These are phyloP conservation scores for Pseudogymnoascus sp. DNA, from an alignment of 2,329 filamentous ascomycete genomes.

Conservation along the genomic window DNA sequence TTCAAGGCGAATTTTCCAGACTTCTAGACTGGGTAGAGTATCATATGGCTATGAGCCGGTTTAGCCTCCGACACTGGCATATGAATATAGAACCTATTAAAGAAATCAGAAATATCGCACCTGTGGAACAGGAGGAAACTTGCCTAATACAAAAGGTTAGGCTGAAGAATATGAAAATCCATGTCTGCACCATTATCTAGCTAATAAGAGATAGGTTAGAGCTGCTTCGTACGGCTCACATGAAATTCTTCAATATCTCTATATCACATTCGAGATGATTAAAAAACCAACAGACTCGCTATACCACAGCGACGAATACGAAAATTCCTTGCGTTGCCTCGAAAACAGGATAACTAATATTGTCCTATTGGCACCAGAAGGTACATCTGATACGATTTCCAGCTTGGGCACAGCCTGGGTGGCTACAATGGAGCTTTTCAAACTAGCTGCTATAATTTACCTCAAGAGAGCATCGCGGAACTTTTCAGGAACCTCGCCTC, in stretches of 20 bases:
- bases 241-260: slow-evolving; percentile 20
- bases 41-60: slow-evolving; percentile 20
- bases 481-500: slow-evolving; percentile 17
- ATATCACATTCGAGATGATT: slow-evolving; percentile 18
- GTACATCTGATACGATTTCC: slow-evolving; percentile 15
- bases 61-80: slow-evolving; percentile 20
- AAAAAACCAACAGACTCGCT: slow-evolving; percentile 19
- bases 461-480: slow-evolving; percentile 20
- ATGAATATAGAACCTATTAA: slow-evolving; percentile 15
- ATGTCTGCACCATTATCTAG: slow-evolving; percentile 14
- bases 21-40: slow-evolving; percentile 21
- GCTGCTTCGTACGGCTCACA: slow-evolving; percentile 17
- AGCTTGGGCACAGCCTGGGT: slow-evolving; percentile 16
- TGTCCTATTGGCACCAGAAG: slow-evolving; percentile 15
- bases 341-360: slow-evolving; percentile 19
- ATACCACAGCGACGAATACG: slow-evolving; percentile 22
- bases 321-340: slow-evolving; percentile 20
- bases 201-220: slow-evolving; percentile 19
- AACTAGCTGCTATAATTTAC: slow-evolving; percentile 19
- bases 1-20: slow-evolving; percentile 18
- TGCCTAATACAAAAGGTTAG: slow-evolving; percentile 19
- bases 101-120: slow-evolving; percentile 13
- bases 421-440: slow-evolving; percentile 18
- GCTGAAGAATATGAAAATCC: slow-evolving; percentile 15
- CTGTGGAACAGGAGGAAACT: slow-evolving; percentile 16